Conservation (phyloP, 305 asterid genomes). For the Solanum hybrid region DNA sequence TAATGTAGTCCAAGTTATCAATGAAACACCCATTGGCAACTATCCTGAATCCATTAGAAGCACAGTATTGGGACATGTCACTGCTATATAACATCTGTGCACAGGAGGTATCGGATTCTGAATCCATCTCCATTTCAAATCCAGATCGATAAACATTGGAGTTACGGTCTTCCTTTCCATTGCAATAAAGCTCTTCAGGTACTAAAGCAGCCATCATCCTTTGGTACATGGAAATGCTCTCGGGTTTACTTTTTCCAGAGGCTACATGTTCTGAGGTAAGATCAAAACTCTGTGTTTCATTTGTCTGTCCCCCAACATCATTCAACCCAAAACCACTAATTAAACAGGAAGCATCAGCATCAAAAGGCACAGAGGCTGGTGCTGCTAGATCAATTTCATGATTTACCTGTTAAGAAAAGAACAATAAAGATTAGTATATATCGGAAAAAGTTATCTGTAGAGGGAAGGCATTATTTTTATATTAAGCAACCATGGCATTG, state of each 20-base stretch:
- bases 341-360: conserved; percentile 39
- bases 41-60: conserved; percentile 42
- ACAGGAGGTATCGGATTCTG: conserved; percentile 36
- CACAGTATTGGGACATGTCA: conserved; percentile 37
- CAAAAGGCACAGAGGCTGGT: conserved; percentile 34
- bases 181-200: conserved; percentile 38
- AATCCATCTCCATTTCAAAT: conserved; percentile 43
- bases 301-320: conserved; percentile 47
- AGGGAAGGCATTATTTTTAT: not conserved
- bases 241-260: conserved; percentile 35
- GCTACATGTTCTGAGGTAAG: conserved; percentile 36
- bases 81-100: conserved; percentile 28
- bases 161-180: conserved; percentile 36
- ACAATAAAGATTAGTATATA: not conserved
- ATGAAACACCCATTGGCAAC: conserved; percentile 32
- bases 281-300: conserved; percentile 38
- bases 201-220: conserved; percentile 77
- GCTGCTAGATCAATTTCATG: conserved; percentile 29
- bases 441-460: not conserved
- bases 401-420: conserved; percentile 34
- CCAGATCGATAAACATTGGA: conserved; percentile 41
- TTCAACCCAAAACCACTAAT: conserved; percentile 29
- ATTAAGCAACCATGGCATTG: not conserved
- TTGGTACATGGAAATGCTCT: conserved; percentile 58
- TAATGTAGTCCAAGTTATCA: conserved; percentile 35